phyloP scores from a whole-genome alignment of 306 rosid species.

The Sechiopsis laciniata region DNA sequence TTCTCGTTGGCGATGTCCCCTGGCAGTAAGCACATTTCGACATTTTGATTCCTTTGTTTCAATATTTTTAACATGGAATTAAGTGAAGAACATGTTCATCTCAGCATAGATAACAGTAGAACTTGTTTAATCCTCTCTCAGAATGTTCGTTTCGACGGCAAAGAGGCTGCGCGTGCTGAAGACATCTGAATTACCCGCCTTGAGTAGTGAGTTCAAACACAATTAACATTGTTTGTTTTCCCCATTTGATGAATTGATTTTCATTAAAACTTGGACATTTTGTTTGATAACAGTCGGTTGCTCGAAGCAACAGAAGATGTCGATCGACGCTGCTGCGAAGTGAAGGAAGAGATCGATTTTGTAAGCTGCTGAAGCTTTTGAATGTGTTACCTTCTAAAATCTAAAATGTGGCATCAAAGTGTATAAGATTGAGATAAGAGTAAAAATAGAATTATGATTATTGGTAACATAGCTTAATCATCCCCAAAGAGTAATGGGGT shows the following conservation, averaged over 20 bases:
- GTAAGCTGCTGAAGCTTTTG: conserved; percentile 18
- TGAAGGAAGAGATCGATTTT: conserved; percentile 20
- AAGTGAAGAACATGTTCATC: conserved; percentile 12
- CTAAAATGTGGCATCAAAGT: conserved; percentile 16
- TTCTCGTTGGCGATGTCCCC: conserved; percentile 97
- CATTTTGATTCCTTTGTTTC: conserved; percentile 20
- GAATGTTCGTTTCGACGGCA: conserved; percentile 83
- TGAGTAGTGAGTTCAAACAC: conserved; percentile 45
- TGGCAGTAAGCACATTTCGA: conserved; percentile 75
- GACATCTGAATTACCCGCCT: conserved; percentile 62
- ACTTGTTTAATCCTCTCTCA: conserved; percentile 24
- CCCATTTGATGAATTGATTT: background rate
- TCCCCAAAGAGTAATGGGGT: background rate
- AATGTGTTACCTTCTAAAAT: conserved; percentile 25
- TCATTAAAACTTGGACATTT: background rate
- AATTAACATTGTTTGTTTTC: background rate
- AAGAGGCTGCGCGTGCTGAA: conserved; percentile 80
- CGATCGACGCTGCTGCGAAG: conserved; percentile 29
- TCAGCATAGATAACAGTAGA: background rate
- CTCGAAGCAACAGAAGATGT: conserved; percentile 38
- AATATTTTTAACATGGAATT: background rate
- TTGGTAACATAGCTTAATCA: background rate
- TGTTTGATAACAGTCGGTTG: conserved; percentile 30
- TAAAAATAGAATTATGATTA: background rate
- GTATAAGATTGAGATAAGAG: background rate